Conservation (phyloP, 345 rosid genomes). For the Lumnitzera littorea region DNA sequence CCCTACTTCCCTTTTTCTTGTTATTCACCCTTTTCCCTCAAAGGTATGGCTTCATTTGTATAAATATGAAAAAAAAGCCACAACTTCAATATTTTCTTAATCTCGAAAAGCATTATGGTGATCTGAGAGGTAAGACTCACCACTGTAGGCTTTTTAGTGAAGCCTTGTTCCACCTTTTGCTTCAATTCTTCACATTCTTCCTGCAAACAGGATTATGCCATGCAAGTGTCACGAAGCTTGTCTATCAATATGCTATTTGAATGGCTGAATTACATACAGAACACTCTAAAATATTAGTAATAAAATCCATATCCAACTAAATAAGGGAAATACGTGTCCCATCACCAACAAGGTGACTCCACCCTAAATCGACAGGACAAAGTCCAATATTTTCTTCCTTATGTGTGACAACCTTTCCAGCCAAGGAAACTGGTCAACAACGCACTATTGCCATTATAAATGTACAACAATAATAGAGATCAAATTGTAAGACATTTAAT, state of each 20-base stretch:
- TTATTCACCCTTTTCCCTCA: not conserved
- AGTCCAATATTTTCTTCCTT: too few species aligned
- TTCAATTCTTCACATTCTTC: slow-evolving; percentile 50
- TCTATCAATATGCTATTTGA: not conserved
- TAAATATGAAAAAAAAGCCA: not conserved
- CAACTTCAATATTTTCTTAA: not conserved
- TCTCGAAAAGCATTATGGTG: not conserved
- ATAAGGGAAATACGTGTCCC: too few species aligned
- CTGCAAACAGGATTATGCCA: slow-evolving; percentile 13
- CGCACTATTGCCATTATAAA: too few species aligned
- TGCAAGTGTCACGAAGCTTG: not conserved
- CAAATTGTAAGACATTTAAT: too few species aligned
- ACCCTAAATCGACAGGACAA: too few species aligned
- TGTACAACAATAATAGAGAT: too few species aligned
- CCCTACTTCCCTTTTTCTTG: too few species aligned
- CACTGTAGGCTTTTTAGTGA: slow-evolving; percentile 23
- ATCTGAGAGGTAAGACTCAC: slow-evolving; percentile 20
- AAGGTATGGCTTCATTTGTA: not conserved
- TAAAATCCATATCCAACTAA: too few species aligned
- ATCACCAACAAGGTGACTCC: too few species aligned
- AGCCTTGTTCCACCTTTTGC: slow-evolving; percentile 26
- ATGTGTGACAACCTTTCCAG: too few species aligned
- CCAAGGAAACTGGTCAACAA: too few species aligned
- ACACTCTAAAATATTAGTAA: too few species aligned
- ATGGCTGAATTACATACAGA: not conserved